Evolutionary conservation across 2,329 filamentous ascomycete genomes (phyloP), one percentile per base, ranked within the genome.

Genomic region (Sporothrix variecibatus): DNA sequence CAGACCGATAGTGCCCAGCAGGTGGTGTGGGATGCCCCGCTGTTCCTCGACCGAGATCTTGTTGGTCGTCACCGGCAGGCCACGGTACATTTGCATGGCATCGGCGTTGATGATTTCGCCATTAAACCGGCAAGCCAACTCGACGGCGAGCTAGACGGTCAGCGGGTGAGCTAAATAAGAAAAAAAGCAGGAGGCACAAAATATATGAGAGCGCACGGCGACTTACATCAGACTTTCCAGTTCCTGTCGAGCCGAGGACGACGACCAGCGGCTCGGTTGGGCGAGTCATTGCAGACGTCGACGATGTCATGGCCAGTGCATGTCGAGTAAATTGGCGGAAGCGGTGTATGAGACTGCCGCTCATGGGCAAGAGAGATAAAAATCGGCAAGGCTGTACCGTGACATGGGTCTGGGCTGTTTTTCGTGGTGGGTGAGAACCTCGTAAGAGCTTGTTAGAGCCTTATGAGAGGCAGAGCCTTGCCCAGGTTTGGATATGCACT

Each of bases 81-180:
- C 96, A 72, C 89, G 88, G 82, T 99, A 99, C 84, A 99, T 91
- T 81, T 99, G 96, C 94, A 99, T 97, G 53, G 96, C 96, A 86
- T 99, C 96, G 65, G 94, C 94, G 81, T 99, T 99, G 84, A 99
- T 94, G 71, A 99, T 89, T 82, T 99, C 96, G 80, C 97, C 96
- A 82, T 96, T 91, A 83, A 94, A 95, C 28, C 88, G 89, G 58
- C 87, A 87, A 0, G 97, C 96, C 71, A 99, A 84, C 76, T 97
- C 94, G 56, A 99, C 92, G 9, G 96, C 96, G 77, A 98, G 88
- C 94, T 97, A n/a, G 4, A 1, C 6, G 8, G 49, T 71, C 9
- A 11, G 51, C 7, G 15, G n/a, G n/a, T 53, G 12, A 5, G 26
- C 11, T 23, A 17, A 53, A 23, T 2, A 53, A 23, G 2, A 23